Evolutionary conservation across 2,329 filamentous ascomycete species (phyloP), one percentile per base, ranked within the genome.

Genomic region (Metarhizium guizhouense): DNA sequence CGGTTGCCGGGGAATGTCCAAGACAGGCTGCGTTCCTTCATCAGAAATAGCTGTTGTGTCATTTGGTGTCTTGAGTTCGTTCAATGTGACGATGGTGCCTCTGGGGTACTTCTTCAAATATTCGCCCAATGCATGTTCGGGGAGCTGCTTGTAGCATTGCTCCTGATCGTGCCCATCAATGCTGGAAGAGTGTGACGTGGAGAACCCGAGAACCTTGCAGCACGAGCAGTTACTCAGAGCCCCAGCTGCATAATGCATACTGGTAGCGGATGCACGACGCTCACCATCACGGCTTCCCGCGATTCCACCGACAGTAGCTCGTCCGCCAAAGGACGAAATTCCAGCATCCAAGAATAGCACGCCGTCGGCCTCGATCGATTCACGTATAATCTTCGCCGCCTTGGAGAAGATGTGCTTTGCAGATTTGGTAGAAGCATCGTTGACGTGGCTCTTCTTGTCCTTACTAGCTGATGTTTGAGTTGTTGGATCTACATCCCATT

Each of bases 361-460:
- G 0, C 74, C 74, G 18, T 74, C 71, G 0, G 71, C 67, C 11
- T 73, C 70, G 4, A 78, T 63, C 0, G 73, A 71, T 38, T 76
- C 66, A 1, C 71, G 64, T 7, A 79, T 67, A 1, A 78, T 66
- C 29, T 70, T 70, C 10, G 76, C 72, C 11, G 76, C 77, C n/a
- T 73, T 74, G 0, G 71, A 70, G 51, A 77, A 76, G 4, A 76
- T 54, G 52, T 56, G 51, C 36, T 53, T 47, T 13, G 42, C 51
- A 25, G 54, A 56, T 47, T 47, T 47, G 11, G 36, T 50, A 3
- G 54, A 53, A 47, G 45, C 54, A 14, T 56, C 38, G 20, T 53
- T 53, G 5, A 56, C 51, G 29, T 45, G 38, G 13, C 18, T 20
- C 18, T 16, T 20, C 50, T 20, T 32, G 47, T 30, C 11, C 51